phyloP scores from a whole-genome alignment of 345 rosid genomes.

The Camelina hispida region DNA sequence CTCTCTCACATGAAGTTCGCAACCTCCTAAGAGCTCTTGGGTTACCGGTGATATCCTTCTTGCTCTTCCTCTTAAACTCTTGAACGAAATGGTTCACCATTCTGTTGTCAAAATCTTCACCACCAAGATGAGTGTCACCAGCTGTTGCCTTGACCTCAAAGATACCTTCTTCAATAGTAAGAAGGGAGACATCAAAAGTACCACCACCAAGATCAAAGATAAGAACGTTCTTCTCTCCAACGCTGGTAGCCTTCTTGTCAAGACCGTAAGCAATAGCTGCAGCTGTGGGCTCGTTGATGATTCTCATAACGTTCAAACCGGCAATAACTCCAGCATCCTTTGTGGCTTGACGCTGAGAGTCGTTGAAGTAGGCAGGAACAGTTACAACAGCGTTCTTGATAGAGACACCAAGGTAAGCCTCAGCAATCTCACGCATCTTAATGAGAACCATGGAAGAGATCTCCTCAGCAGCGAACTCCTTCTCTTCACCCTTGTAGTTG shows the following conservation, averaged over 20 bases:
- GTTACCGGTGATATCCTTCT: slow-evolving; percentile 71
- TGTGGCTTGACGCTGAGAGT: slow-evolving; percentile 84
- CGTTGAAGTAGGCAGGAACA: slow-evolving; percentile 80
- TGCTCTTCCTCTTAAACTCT: slow-evolving; percentile 73
- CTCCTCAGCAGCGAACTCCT: slow-evolving; percentile 73
- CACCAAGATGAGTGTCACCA: slow-evolving; percentile 82
- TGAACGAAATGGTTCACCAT: slow-evolving; percentile 82
- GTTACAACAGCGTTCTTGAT: slow-evolving; percentile 81
- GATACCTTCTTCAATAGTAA: slow-evolving; percentile 79
- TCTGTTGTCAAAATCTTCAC: slow-evolving; percentile 80
- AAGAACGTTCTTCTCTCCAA: slow-evolving; percentile 75
- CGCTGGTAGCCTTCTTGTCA: slow-evolving; percentile 78
- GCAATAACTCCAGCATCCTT: slow-evolving; percentile 85
- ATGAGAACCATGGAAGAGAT: slow-evolving; percentile 82
- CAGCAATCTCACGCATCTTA: slow-evolving; percentile 85
- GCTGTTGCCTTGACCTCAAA: slow-evolving; percentile 83
- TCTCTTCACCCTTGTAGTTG: slow-evolving; percentile 71
- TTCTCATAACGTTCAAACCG: slow-evolving; percentile 75
- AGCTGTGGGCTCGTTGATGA: slow-evolving; percentile 79
- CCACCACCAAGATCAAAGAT: slow-evolving; percentile 88
- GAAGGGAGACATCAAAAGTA: slow-evolving; percentile 82
- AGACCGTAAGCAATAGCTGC: slow-evolving; percentile 89
- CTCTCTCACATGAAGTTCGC: slow-evolving; percentile 76
- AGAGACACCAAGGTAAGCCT: slow-evolving; percentile 70
- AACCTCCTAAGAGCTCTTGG: slow-evolving; percentile 82